Conservation (phyloP, 345 rosid species). For the Gossypium mustelinum region DNA sequence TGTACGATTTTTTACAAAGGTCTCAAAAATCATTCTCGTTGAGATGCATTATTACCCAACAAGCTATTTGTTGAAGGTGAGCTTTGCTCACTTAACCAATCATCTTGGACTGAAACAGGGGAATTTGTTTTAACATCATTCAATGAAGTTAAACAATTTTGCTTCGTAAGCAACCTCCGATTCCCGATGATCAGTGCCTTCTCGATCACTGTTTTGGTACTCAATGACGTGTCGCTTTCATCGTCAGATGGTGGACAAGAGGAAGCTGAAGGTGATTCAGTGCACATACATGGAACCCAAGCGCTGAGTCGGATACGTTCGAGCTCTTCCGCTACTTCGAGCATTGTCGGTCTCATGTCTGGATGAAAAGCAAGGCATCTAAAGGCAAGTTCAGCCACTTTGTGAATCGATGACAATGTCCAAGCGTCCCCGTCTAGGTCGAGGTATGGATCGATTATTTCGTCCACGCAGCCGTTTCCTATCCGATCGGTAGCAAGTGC, state of each 20-base stretch:
- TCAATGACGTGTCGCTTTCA: conserved; percentile 38
- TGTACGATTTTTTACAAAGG: not conserved
- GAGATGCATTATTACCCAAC: conserved; percentile 48
- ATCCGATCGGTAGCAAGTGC: not conserved
- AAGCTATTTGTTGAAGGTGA: conserved; percentile 79
- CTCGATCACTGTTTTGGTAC: conserved; percentile 26
- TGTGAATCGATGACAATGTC: conserved; percentile 78
- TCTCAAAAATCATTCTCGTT: conserved; percentile 8
- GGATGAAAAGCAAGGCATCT: conserved; percentile 84
- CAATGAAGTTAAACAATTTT: conserved; percentile 31
- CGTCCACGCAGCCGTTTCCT: not conserved
- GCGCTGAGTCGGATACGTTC: conserved; percentile 58
- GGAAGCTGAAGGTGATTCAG: conserved; percentile 59
- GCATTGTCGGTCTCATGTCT: conserved; percentile 94
- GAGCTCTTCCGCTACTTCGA: conserved; percentile 82
- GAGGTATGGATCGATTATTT: conserved; percentile 46
- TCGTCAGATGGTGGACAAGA: conserved; percentile 41
- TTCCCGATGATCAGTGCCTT: conserved; percentile 32
- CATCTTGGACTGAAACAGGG: conserved; percentile 69
- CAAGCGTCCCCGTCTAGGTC: conserved; percentile 73
- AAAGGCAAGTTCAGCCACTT: conserved; percentile 82
- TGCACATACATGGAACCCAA: conserved; percentile 55
- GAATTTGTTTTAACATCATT: conserved; percentile 54
- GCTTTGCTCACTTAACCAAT: conserved; percentile 81
- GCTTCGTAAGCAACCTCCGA: conserved; percentile 32